Base-by-base conservation (phyloP, 257 asterid genomes). In the Ilex asprella region DNA sequence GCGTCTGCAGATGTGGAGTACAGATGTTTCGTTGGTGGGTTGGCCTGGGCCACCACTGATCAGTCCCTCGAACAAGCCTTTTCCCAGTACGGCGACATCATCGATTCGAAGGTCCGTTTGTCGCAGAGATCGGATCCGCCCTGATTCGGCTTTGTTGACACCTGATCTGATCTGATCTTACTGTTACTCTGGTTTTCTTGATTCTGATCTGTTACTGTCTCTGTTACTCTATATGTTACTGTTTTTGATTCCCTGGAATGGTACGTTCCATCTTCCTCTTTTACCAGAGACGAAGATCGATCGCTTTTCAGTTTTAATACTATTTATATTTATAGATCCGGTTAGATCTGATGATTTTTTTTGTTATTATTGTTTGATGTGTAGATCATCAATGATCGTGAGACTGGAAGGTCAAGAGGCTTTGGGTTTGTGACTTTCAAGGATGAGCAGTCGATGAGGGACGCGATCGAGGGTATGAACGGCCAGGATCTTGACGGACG, bases 381-480 rank as follows among this genome's bases (percentile, higher is more conserved):
- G 5, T 73, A 92, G 97, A 78, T 92, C 15, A 81, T 92, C 9
- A 89, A 80, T 62, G 97, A 92, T 68, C 87, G 99, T 0, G 97
- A 92, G 73, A 92, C 95, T 2, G 99, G 99, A 0, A 84, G 99
- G 66, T 92, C 99, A 2, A 85, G 97, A 69, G 99, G 99, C 0
- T 92, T 92, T 44, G 99, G 97, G 30, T 92, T 92, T 39, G 99
- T 92, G 13, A 92, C 99, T 0, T 92, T 92, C 62, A 75, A 52
- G 63, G 89, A 83, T 7, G 99, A 92, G 78, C 76, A 83, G 14
- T 32, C 96, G 1, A 92, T 92, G 99, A 83, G 71, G 55, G 83
- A 70, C 2, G 97, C 99, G 0, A 89, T 92, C 13, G 89, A 83
- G 11, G 89, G 66, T 13, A 86, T 92, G 99, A 86, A 92, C 72